Evolutionary conservation across 129 eudicot genomes (phyloP).

Genomic region (Arctium minus): DNA sequence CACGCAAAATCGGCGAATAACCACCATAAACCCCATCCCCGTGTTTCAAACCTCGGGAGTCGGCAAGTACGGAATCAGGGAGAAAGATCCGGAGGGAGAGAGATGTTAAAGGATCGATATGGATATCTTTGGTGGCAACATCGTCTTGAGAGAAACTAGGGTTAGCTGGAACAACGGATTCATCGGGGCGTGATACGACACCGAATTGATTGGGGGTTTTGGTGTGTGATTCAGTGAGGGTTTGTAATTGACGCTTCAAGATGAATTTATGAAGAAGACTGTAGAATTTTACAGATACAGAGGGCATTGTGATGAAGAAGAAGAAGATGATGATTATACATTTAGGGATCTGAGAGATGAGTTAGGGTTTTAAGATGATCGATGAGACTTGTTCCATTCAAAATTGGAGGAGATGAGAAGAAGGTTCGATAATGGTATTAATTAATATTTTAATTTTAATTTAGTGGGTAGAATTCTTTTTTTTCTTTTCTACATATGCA

Average conservation of each 20-base stretch:
- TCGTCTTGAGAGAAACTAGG: constrained; percentile 70
- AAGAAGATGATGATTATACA: constrained; percentile 5
- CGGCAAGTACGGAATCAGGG: constrained; percentile 45
- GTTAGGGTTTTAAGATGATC: constrained; percentile 22
- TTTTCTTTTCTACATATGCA: not conserved
- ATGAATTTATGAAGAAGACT: constrained; percentile 66
- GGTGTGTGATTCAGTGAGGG: constrained; percentile 29
- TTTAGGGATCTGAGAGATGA: not conserved
- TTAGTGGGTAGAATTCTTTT: not conserved
- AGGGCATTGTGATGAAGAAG: constrained; percentile 45
- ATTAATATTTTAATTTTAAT: not conserved
- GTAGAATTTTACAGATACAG: constrained; percentile 61
- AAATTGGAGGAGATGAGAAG: constrained; percentile 29
- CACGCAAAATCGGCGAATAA: constrained; percentile 47
- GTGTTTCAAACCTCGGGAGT: constrained; percentile 20
- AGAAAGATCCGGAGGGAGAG: constrained; percentile 68
- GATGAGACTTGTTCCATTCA: constrained; percentile 34
- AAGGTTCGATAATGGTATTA: constrained; percentile 22
- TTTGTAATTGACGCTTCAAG: constrained; percentile 56
- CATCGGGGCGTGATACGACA: constrained; percentile 61
- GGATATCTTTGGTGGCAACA: constrained; percentile 87
- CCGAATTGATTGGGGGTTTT: constrained; percentile 33
- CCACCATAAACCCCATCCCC: constrained; percentile 65
- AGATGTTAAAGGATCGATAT: constrained; percentile 61
- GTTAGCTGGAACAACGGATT: constrained; percentile 53